These are phyloP conservation scores for Lophiotrema nucula DNA, from an alignment of 495 filamentous ascomycete genomes.

Conservation along the genomic window DNA sequence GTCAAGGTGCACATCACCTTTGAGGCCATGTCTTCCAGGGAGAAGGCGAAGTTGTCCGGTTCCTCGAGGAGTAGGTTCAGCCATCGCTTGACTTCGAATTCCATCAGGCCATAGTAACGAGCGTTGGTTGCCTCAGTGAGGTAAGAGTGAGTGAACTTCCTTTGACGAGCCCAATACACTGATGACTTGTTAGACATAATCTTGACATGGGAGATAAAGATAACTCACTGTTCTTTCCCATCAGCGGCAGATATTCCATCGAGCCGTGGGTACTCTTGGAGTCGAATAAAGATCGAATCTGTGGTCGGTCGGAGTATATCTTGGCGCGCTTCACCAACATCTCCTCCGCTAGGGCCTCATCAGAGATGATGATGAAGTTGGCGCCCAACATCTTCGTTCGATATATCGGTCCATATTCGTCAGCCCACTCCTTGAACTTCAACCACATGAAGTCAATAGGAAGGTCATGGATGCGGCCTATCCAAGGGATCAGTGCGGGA, in stretches of 20 bases:
- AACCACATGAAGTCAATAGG: slow-evolving; percentile 42
- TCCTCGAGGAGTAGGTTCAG: slow-evolving; percentile 36
- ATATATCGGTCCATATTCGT: slow-evolving; percentile 45
- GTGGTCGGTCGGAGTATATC: slow-evolving; percentile 39
- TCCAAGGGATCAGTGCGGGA: slow-evolving; percentile 22
- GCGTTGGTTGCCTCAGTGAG: slow-evolving; percentile 41
- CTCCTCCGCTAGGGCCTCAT: slow-evolving; percentile 45
- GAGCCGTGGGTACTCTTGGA: slow-evolving; percentile 38
- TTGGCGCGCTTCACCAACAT: slow-evolving; percentile 41
- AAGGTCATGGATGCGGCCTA: slow-evolving; percentile 37
- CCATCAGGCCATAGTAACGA: slow-evolving; percentile 40
- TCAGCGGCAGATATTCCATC: slow-evolving; percentile 42
- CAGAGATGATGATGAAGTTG: slow-evolving; percentile 39
- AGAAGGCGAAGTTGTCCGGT: slow-evolving; percentile 41
- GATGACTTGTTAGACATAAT: slow-evolving; percentile 1
- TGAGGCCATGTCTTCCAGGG: slow-evolving; percentile 41
- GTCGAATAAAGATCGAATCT: slow-evolving; percentile 40
- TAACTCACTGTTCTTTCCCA: slow-evolving; percentile 41
- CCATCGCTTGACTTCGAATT: slow-evolving; percentile 42
- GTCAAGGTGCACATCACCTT: slow-evolving; percentile 40
- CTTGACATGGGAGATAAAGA: neutral
- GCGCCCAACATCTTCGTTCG: slow-evolving; percentile 36
- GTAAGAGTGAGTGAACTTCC: slow-evolving; percentile 40
- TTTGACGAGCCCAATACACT: slow-evolving; percentile 44
- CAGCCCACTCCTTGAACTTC: slow-evolving; percentile 45